These are phyloP conservation scores for Collybia sordida DNA, from an alignment of 768 basidiomycete genomes.

Conservation along the genomic window DNA sequence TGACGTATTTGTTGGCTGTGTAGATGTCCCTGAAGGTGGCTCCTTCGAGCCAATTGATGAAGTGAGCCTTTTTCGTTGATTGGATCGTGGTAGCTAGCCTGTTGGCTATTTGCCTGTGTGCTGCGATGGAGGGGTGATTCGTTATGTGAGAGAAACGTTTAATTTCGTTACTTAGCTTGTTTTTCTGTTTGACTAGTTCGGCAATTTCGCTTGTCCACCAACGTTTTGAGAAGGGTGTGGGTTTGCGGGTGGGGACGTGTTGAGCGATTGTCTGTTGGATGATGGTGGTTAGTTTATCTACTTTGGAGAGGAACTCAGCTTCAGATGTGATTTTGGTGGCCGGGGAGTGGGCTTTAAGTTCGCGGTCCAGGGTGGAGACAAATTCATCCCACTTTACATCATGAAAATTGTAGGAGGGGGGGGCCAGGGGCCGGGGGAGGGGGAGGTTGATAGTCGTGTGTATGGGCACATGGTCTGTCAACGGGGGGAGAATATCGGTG, in stretches of 20 bases:
- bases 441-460: neutral
- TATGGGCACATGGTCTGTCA: neutral
- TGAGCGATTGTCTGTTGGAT: conserved; percentile 3
- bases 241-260: neutral
- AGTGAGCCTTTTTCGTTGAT: too few relatives aligned
- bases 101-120: too few relatives aligned
- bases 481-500: neutral
- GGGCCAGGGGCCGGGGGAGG: too few relatives aligned
- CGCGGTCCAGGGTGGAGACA: too few relatives aligned
- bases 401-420: too few relatives aligned
- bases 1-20: conserved; percentile 2
- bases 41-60: too few relatives aligned
- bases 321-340: conserved; percentile 18
- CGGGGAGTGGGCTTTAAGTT: conserved; percentile 12
- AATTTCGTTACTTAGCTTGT: too few relatives aligned
- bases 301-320: conserved; percentile 10
- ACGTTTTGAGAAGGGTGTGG: conserved; percentile 6
- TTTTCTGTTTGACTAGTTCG: neutral
- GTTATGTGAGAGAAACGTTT: too few relatives aligned
- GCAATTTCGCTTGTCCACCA: conserved; percentile 20
- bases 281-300: neutral
- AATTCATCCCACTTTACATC: too few relatives aligned
- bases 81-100: too few relatives aligned
- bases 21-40: neutral
- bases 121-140: too few relatives aligned